Base-by-base conservation (phyloP, 176 grass and related monocot species). In the Eragrostis nindensis region DNA sequence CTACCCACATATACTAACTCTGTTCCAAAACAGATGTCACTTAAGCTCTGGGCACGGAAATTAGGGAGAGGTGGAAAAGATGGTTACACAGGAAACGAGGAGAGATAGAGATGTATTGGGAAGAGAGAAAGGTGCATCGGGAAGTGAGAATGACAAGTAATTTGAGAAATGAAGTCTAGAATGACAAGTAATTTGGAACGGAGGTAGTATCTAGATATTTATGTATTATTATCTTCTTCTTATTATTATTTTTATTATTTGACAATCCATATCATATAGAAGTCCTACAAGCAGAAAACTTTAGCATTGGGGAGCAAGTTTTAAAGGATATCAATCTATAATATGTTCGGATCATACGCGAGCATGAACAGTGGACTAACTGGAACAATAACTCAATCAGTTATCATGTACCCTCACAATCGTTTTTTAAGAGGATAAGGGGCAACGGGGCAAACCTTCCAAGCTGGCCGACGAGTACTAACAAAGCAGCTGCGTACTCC, bases 401-500 rank as follows among this genome's bases (percentile, higher is more conserved):
- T 7, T 36, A 40, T 56, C 52, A 43, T 57, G 49, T 43, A 80
- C 9, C 57, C 22, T 61, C 21, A 85, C 52, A 53, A 74, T 69
- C 19, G 32, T 40, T 59, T 81, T 76, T 62, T 19, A 71, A 32
- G 49, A 76, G 16, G 63, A 56, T 44, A 47, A 29, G 18, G 49
- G 1, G 8, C 52, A 71, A 38, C 9, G 25, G 44, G 70, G 10
- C 57, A 73, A 85, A 89, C 95, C 96, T 98, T 83, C 92, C 88
- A 25, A 98, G 91, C 57, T 98, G 92, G 44, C 92, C 86, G 38
- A 95, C 11, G 36, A 98, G 82, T 42, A 98, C 90, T 60, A 98
- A 83, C 73, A 93, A 49, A 69, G 90, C 85, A 81, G 92, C 79
- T 80, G 87, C 87, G 78, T 86, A 90, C 29, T 86, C 92, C 47